These are phyloP conservation scores for Backusella parvicylindrica DNA, from an alignment of 192 early-diverging fungal species.

Conservation along the genomic window DNA sequence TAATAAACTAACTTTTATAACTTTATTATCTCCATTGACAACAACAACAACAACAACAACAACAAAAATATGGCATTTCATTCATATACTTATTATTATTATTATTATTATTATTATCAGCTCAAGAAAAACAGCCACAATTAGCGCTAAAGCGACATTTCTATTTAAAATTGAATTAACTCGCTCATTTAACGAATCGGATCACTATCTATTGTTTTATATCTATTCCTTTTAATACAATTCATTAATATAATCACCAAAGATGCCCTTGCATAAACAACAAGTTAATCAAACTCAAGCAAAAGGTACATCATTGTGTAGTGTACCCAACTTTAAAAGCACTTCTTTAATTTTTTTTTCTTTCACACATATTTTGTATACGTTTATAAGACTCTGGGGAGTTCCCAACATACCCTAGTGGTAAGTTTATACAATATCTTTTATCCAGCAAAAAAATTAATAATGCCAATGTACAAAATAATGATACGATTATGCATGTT, in stretches of 20 bases:
- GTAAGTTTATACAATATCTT: not conserved
- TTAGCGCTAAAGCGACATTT: not conserved
- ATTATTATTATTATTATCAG: not conserved
- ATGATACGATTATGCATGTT: not conserved
- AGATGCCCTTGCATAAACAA: not conserved
- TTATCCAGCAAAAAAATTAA: not conserved
- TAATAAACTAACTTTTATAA: not conserved
- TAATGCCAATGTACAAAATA: not conserved
- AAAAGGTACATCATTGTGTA: not conserved
- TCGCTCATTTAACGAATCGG: not conserved
- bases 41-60: not conserved
- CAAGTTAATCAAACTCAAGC: not conserved
- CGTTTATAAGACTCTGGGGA: not conserved
- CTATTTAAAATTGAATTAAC: not conserved
- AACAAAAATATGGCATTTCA: not conserved
- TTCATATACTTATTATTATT: too few relatives aligned
- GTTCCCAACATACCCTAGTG: not conserved
- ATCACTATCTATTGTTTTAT: not conserved
- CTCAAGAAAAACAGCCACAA: not conserved
- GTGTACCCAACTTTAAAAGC: not conserved
- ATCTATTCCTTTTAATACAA: not conserved
- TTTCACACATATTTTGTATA: not conserved
- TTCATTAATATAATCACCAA: not conserved
- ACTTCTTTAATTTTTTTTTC: not conserved
- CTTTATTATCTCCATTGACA: not conserved